Percentiles rank a stretch among this genome's conserved stretches.
phyloP scores from a whole-genome alignment of 345 rosid genomes.

The Arabidopsis suecica region DNA sequence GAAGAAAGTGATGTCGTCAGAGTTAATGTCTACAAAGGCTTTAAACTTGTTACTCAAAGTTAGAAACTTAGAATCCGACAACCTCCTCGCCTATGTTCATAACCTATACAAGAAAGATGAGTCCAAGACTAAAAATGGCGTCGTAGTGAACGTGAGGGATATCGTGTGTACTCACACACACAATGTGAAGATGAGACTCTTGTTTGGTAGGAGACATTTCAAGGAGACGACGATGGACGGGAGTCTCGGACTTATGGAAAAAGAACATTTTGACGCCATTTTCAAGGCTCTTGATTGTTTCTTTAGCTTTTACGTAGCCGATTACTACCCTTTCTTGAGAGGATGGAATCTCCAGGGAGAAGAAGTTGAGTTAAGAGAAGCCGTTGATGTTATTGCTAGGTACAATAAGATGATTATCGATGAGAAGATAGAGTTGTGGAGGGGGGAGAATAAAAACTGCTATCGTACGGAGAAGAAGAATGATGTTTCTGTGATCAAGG shows the following conservation, averaged over 20 bases:
- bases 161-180: constrained; percentile 36
- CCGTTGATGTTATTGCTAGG: constrained; percentile 14
- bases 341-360: constrained; percentile 46
- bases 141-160: constrained; percentile 14
- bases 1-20: constrained; percentile 40
- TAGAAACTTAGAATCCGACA: constrained; percentile 50
- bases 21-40: constrained; percentile 24
- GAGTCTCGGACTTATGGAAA: constrained; percentile 34
- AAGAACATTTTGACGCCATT: constrained; percentile 34
- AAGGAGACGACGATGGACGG: constrained; percentile 30
- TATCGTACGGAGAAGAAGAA: background rate
- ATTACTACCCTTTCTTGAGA: constrained; percentile 7
- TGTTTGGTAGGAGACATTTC: constrained; percentile 42
- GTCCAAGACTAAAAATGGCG: background rate
- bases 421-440: constrained; percentile 26
- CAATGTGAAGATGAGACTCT: constrained; percentile 41
- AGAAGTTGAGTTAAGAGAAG: constrained; percentile 36
- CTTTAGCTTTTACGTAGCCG: constrained; percentile 12
- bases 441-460: background rate
- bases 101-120: constrained; percentile 36
- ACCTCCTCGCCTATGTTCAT: constrained; percentile 43
- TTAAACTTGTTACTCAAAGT: constrained; percentile 40
- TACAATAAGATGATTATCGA: constrained; percentile 43
- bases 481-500: background rate
- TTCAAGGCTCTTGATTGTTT: constrained; percentile 29